Evolutionary conservation across 805 yeast species (phyloP), one percentile per base, ranked within the genome.

Genomic region (Pichia heedii): DNA sequence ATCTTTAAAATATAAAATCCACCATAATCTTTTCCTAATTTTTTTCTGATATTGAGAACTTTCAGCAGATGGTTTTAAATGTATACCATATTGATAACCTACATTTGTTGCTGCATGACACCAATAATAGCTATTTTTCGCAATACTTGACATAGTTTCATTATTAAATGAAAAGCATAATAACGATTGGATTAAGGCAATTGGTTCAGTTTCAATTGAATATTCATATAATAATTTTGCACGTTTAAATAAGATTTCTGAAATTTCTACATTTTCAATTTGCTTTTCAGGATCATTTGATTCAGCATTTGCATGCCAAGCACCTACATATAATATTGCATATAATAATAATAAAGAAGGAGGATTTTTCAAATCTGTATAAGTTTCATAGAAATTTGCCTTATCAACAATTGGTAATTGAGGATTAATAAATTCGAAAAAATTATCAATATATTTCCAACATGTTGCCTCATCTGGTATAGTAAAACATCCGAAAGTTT

Each of bases 21-120:
- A 84, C 86, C 88, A 84, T 18, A 61, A 45, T 32, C 60, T 43
- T 38, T 51, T 51, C 37, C 50, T 50, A 50, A 56, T 51, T 20
- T 42, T 45, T 26, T 46, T 50, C 65, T 39, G 60, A 43, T 57
- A 54, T 2, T 16, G 22, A 3, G 50, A 19, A 21, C 49, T 21
- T 24, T 27, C 27, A 7, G 20, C 22, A 5, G 39, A 42, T 22
- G 53, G 41, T 37, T 50, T 74, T 54, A 86, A 67, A 56, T 84
- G 88, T 50, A 84, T 69, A 2, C 90, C 90, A 57, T 76, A 77
- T 20, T 87, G 85, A 55, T 81, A 88, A 2, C 89, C 90, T 44
- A 81, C 67, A 12, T 78, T 73, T 36, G 82, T 69, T 1, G 86
- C 90, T 4, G 78, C 74, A 38, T 83, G 69, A 6, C 81, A 74